Evolutionary conservation across 768 basidiomycete genomes (phyloP).

Genomic region (Serendipita sp.): DNA sequence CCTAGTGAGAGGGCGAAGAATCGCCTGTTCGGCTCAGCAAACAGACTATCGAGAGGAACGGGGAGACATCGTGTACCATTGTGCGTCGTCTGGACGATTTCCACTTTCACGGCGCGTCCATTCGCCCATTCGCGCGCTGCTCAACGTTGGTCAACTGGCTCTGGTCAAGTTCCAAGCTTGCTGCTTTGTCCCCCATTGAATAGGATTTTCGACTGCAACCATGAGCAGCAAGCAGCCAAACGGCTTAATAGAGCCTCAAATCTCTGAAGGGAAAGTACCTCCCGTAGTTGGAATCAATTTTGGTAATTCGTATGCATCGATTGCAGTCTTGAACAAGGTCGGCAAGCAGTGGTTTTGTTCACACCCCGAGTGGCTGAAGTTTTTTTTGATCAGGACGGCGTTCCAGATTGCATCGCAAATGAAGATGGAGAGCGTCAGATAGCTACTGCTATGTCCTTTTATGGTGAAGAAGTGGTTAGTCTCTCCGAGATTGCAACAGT

Average conservation of each 20-base stretch:
- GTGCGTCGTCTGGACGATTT: not conserved
- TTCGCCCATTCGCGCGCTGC: not conserved
- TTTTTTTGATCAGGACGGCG: slow-evolving; percentile 46
- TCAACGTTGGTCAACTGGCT: not conserved
- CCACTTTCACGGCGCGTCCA: not conserved
- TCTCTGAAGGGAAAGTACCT: not conserved
- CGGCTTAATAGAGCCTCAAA: not conserved
- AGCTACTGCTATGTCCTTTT: slow-evolving; percentile 81
- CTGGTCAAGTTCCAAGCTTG: not conserved
- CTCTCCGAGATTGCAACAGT: not conserved
- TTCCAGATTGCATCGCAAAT: slow-evolving; percentile 91
- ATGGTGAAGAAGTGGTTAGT: slow-evolving; percentile 78
- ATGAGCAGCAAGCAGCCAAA: slow-evolving; percentile 1
- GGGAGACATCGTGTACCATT: not conserved
- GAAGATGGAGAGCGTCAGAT: slow-evolving; percentile 99
- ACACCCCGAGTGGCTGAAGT: not conserved
- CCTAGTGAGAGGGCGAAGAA: slow-evolving; percentile 5
- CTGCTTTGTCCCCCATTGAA: not conserved
- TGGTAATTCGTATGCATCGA: slow-evolving; percentile 88
- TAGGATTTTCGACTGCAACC: not conserved
- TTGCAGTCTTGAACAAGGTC: slow-evolving; percentile 90
- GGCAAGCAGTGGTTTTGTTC: slow-evolving; percentile 14
- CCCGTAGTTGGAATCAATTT: slow-evolving; percentile 87
- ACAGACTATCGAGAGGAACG: not conserved
- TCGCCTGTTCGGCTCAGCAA: not conserved